A percentile compares a stretch with the other conserved stretches of the same genome.
These are phyloP conservation scores for Avena insularis DNA, from an alignment of 176 grass and related monocot species.

Conservation along the genomic window DNA sequence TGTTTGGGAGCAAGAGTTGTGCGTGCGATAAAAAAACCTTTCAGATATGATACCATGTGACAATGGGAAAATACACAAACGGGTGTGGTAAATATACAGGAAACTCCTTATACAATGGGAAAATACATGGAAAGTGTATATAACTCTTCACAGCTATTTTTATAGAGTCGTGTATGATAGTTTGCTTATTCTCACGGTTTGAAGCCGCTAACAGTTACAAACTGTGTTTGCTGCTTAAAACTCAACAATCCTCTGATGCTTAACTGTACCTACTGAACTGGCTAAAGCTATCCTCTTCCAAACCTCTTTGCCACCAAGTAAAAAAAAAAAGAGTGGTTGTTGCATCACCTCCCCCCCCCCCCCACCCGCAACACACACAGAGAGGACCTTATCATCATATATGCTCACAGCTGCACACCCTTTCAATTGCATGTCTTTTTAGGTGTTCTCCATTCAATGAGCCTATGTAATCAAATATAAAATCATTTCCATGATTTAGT, in stretches of 20 bases:
- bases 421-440: slow-evolving; percentile 5
- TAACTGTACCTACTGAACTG: background rate
- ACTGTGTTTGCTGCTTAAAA: slow-evolving; percentile 9
- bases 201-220: background rate
- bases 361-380: background rate
- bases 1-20: too few relatives aligned
- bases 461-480: background rate
- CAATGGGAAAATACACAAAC: too few relatives aligned
- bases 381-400: too few relatives aligned
- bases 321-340: background rate
- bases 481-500: slow-evolving; percentile 14
- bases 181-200: background rate
- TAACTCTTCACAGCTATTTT: background rate
- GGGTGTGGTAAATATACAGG: too few relatives aligned
- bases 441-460: slow-evolving; percentile 1
- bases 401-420: background rate
- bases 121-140: too few relatives aligned
- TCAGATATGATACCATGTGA: too few relatives aligned
- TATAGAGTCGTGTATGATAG: background rate
- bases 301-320: background rate
- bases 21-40: too few relatives aligned
- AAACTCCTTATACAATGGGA: too few relatives aligned
- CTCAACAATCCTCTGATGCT: background rate
- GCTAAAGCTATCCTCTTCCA: background rate
- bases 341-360: background rate